Conservation (phyloP, 495 filamentous ascomycete species). For the Aspergillus funiculosus region DNA sequence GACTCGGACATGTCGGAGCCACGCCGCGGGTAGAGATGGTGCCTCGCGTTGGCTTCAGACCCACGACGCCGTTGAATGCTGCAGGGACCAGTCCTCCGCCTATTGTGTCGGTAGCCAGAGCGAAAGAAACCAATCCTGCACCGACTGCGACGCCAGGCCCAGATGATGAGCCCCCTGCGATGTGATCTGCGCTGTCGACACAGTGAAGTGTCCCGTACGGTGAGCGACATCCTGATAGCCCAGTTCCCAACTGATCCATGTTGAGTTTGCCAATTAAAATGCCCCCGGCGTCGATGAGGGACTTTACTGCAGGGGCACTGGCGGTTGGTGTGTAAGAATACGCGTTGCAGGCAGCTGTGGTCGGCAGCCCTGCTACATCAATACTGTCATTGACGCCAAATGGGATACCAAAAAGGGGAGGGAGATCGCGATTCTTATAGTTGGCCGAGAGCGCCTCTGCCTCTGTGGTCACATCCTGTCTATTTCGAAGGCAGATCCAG, state of each 20-base stretch:
- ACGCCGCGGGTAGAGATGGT: background rate
- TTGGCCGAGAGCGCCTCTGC: background rate
- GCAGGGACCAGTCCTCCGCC: background rate
- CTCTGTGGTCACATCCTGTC: background rate
- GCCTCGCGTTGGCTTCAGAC: background rate
- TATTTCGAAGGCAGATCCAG: background rate
- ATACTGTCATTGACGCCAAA: background rate
- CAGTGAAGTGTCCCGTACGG: background rate
- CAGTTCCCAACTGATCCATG: background rate
- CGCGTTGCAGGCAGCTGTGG: background rate
- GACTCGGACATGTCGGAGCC: background rate
- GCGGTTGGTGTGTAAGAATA: background rate
- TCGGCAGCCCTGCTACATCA: background rate
- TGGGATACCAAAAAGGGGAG: conserved; percentile 1
- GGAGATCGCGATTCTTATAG: background rate
- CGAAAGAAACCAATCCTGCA: background rate
- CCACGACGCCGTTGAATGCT: background rate
- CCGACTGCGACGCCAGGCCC: background rate
- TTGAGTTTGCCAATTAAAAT: conserved; percentile 1
- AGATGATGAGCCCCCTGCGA: background rate
- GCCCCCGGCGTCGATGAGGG: background rate
- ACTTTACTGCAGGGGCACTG: background rate
- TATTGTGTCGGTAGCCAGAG: background rate
- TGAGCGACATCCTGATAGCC: background rate
- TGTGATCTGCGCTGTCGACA: background rate